These are phyloP conservation scores for Arthroderma sp. DNA, from an alignment of 2,329 filamentous ascomycete genomes.

Conservation along the genomic window DNA sequence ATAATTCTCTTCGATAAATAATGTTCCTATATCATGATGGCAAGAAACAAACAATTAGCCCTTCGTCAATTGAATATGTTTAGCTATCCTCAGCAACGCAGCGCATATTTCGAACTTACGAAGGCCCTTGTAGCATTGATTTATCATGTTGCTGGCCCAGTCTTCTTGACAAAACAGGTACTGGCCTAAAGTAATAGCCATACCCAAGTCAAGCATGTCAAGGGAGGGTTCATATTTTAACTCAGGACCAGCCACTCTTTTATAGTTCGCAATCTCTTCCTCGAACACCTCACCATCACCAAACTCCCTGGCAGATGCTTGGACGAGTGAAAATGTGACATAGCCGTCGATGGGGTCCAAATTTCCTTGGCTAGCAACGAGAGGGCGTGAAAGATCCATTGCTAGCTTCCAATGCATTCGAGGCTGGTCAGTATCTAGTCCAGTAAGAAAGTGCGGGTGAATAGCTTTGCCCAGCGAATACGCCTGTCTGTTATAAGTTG, in stretches of 20 bases:
- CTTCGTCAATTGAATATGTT: background rate
- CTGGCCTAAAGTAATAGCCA: conserved; percentile 47
- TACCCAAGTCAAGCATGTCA: conserved; percentile 47
- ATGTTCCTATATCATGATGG: conserved; percentile 20
- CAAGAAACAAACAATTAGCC: conserved; percentile 2
- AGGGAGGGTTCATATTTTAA: conserved; percentile 35
- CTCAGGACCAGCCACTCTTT: conserved; percentile 36
- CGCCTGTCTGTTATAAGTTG: conserved; percentile 40
- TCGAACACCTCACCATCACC: conserved; percentile 28
- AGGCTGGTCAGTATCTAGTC: conserved; percentile 23
- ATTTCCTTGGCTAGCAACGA: conserved; percentile 44
- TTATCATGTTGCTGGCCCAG: conserved; percentile 37
- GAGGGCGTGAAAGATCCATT: conserved; percentile 36
- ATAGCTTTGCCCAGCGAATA: conserved; percentile 42
- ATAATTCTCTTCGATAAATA: conserved; percentile 27
- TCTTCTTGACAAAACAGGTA: conserved; percentile 37
- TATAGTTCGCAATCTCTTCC: conserved; percentile 44
- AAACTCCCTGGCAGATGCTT: conserved; percentile 28
- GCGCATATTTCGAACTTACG: conserved; percentile 20
- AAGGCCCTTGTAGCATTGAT: conserved; percentile 27
- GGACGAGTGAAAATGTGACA: conserved; percentile 40
- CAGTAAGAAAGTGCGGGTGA: conserved; percentile 42
- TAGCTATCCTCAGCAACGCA: background rate
- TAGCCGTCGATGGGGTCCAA: conserved; percentile 46
- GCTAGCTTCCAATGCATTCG: conserved; percentile 48